Evolutionary conservation across 2,329 filamentous ascomycete species (phyloP), one percentile per base, ranked within the genome.

Genomic region (Penicillium italicum): DNA sequence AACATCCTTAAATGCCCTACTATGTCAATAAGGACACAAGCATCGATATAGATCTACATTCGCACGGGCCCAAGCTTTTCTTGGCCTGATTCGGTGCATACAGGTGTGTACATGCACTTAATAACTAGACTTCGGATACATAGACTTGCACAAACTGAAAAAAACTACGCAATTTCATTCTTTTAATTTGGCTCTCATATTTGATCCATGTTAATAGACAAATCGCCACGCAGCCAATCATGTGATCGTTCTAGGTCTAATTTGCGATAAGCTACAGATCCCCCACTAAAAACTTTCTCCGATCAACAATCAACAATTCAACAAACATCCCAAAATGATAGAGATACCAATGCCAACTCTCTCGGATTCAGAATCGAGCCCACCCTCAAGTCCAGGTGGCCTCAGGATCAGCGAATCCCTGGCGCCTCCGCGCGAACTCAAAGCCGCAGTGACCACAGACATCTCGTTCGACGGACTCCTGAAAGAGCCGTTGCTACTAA

Each of bases 401-500:
- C 69, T 77, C 47, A 60, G 67, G 24, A 71, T 86, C 53, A 80
- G 79, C 60, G 78, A 82, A 64, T 82, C 83, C 20, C 74, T 86
- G 20, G 79, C 87, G 24, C 78, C 80, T 2, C 76, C 77, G 12
- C 81, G 80, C 22, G 72, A 75, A 42, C 76, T 78, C 62, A 84
- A 84, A 63, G 50, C 75, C 33, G 79, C 83, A 16, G 75, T 75
- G 2, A 79, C 79, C n/a, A 80, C 78, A 4, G 69, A 68, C 24
- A 70, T 85, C 18, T 78, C 81, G 34, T 94, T 97, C 68, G 87
- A 89, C 60, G 88, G 89, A 37, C 81, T 94, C 50, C 80, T 97
- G 33, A 74, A 79, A 20, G 77, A 82, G 45, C 86, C 89, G 42
- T 80, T 97, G 58, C 80, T 83, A 57, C 83, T 97, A 16, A 88